Percentiles rank a stretch among this genome's conserved stretches.
Conservation (phyloP, 164 flowering plant species). For the Echeveria elegans region DNA sequence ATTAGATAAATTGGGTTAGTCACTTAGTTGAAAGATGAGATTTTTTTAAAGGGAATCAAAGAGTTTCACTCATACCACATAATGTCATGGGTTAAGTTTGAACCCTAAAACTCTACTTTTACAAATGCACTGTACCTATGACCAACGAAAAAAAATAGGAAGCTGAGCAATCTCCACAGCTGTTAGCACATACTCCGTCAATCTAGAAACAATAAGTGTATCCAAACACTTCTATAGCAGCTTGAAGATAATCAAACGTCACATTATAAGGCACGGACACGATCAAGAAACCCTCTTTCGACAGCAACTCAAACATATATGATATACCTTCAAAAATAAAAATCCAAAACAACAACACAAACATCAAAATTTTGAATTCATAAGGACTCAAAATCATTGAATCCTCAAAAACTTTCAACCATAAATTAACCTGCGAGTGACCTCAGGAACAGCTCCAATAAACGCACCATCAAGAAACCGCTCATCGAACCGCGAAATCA, state of each 20-base stretch:
- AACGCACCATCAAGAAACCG: conserved; percentile 87
- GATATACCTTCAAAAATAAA: conserved; percentile 32
- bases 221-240: conserved; percentile 66
- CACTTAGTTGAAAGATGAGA: no score
- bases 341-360: not conserved
- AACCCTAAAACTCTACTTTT: no score
- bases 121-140: no score
- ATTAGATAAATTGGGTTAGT: no score
- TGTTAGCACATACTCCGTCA: conserved; percentile 42
- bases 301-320: conserved; percentile 64
- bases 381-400: not conserved
- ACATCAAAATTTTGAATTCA: not conserved
- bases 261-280: conserved; percentile 86
- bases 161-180: conserved; percentile 37
- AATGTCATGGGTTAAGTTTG: no score
- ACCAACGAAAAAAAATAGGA: conserved; percentile 59
- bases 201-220: conserved; percentile 40
- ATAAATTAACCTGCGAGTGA: conserved; percentile 60
- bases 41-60: no score
- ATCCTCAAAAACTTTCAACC: no score
- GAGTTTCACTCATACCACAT: no score
- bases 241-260: conserved; percentile 83
- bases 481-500: not conserved
- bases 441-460: conserved; percentile 90
- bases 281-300: conserved; percentile 73